Conservation (phyloP, 1,284 basidiomycete genomes). For the Retiboletus flavoniger region DNA sequence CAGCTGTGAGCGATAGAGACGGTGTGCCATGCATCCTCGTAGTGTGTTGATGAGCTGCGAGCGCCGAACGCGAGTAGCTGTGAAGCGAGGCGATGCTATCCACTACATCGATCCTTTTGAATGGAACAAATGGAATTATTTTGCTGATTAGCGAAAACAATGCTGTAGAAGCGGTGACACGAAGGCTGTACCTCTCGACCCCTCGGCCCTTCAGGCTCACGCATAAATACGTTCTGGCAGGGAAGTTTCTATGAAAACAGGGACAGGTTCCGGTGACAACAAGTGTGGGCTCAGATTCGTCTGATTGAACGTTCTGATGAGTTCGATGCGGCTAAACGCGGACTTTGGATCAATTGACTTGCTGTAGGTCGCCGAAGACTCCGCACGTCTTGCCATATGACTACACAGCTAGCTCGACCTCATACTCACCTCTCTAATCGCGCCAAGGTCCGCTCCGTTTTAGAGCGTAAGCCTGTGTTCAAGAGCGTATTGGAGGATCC, state of each 20-base stretch:
- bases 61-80: slow-evolving; percentile 1
- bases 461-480: slow-evolving; percentile 56
- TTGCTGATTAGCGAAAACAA: not conserved
- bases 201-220: too few relatives aligned
- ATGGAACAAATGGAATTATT: not conserved
- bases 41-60: not conserved
- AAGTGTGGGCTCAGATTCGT: not conserved
- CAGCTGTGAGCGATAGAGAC: slow-evolving; percentile 4
- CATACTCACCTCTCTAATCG: slow-evolving; percentile 62
- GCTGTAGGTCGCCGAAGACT: not conserved
- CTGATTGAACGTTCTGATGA: slow-evolving; percentile 15
- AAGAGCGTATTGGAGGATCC: slow-evolving; percentile 71
- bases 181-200: slow-evolving; percentile 11
- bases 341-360: not conserved
- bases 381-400: slow-evolving; percentile 25
- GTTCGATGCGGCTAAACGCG: not conserved
- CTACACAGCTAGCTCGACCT: slow-evolving; percentile 45
- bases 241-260: not conserved
- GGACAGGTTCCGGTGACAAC: not conserved
- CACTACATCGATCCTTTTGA: slow-evolving; percentile 11
- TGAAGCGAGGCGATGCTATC: slow-evolving; percentile 1
- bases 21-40: slow-evolving; percentile 7
- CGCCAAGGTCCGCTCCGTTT: slow-evolving; percentile 43
- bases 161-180: slow-evolving; percentile 18
- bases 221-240: not conserved